Base-by-base conservation (phyloP, 179 eudicot species). In the Corrigiola litoralis region DNA sequence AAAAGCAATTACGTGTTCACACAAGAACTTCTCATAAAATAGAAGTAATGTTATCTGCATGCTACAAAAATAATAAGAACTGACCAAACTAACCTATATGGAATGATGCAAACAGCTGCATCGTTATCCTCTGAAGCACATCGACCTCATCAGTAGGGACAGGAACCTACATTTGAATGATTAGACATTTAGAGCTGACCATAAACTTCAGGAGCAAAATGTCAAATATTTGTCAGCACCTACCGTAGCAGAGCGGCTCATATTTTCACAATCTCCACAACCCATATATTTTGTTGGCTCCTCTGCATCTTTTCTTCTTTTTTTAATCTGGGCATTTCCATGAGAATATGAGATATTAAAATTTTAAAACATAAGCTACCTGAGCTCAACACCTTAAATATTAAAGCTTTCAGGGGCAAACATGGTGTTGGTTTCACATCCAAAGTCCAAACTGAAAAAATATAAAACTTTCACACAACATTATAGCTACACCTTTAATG, bases 211-310 rank as follows among this genome's bases (percentile, higher is more conserved):
- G 10, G 42, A 45, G 55, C 4, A 59, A 34, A 69, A 50, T 17
- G 13, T 34, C 23, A 53, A 44, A 20, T 0, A 5, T 41, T 29
- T 21, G 58, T 72, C 34, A 28, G 64, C 20, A 32, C 62, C 66
- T 78, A 95, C 97, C 86, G 90, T 95, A 3, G 81, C 69, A 13
- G 96, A 84, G 77, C 82, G 99, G 67, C 96, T 95, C 58, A 90
- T 57, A 73, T 91, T 91, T 74, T 95, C 96, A 77, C 97, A 95
- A 56, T 86, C 92, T 67, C 99, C 96, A 79, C 84, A 78, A 14
- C 97, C 99, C 96, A 95, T 83, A 72, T 80, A 91, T 74, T 95
- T 95, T 45, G 79, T 59, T 66, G 97, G 99, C 81, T 95, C 94
- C 75, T 75, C 81, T n/a, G 96, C 92, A 62, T 79, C 94, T 81